These are phyloP conservation scores for Phytophthora europaea DNA, from an alignment of 352 stramenopile genomes.

Conservation along the genomic window DNA sequence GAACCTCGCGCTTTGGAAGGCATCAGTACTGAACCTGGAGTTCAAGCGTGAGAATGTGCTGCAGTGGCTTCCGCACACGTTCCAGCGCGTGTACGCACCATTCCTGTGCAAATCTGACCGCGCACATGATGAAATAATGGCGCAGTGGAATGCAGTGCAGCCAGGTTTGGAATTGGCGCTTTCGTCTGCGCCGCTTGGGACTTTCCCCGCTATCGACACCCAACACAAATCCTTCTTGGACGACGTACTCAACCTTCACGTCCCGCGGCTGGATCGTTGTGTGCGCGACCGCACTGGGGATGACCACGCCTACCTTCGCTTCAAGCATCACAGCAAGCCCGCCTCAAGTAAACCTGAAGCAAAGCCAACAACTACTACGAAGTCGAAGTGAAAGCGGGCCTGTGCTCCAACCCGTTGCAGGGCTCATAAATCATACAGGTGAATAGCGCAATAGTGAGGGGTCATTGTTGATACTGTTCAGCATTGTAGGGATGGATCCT, in stretches of 20 bases:
- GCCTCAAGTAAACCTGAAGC: slow-evolving; percentile 25
- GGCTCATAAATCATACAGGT: slow-evolving; percentile 2
- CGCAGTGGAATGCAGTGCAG: slow-evolving; percentile 79
- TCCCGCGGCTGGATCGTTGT: slow-evolving; percentile 82
- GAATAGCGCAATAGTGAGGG: slow-evolving; percentile 2
- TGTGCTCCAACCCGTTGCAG: neutral
- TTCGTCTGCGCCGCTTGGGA: slow-evolving; percentile 58
- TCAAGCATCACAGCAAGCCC: slow-evolving; percentile 79
- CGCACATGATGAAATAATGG: slow-evolving; percentile 76
- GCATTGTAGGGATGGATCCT: neutral
- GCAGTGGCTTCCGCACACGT: slow-evolving; percentile 79
- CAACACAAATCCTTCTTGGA: slow-evolving; percentile 81
- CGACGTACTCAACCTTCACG: slow-evolving; percentile 81
- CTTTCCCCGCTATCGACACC: slow-evolving; percentile 67
- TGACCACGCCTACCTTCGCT: slow-evolving; percentile 87
- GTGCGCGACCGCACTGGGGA: slow-evolving; percentile 84
- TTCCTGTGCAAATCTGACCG: slow-evolving; percentile 84
- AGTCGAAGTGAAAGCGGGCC: slow-evolving; percentile 20
- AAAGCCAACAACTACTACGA: slow-evolving; percentile 11
- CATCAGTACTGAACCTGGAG: slow-evolving; percentile 68
- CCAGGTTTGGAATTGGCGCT: slow-evolving; percentile 81
- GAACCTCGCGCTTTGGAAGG: slow-evolving; percentile 83
- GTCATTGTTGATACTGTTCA: slow-evolving; percentile 1
- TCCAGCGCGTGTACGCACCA: slow-evolving; percentile 76
- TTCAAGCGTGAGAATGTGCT: slow-evolving; percentile 78